Percentiles rank a stretch among this genome's conserved stretches.
These are phyloP conservation scores for Tarenaya hassleriana DNA, from an alignment of 345 rosid species.

Conservation along the genomic window DNA sequence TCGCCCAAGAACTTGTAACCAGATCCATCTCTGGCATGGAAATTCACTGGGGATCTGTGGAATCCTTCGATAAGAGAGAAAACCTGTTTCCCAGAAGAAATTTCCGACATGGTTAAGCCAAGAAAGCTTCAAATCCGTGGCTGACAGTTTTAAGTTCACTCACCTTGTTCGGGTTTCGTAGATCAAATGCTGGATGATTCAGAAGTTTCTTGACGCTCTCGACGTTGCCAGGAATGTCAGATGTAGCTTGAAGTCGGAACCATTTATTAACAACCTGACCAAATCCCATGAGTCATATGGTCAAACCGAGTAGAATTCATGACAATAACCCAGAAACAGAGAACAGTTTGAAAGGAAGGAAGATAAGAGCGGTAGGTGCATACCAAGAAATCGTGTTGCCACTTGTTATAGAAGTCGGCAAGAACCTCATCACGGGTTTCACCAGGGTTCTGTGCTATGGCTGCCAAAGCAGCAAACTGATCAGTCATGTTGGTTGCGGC, in stretches of 20 bases:
- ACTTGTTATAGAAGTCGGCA: constrained; percentile 78
- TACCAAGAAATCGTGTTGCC: constrained; percentile 89
- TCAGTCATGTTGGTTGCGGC: constrained; percentile 89
- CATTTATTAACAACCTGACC: constrained; percentile 90
- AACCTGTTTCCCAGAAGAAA: constrained; percentile 56
- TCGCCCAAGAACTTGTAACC: constrained; percentile 97
- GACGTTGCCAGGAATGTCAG: constrained; percentile 78
- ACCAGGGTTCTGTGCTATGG: constrained; percentile 73
- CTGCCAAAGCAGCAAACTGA: constrained; percentile 86
- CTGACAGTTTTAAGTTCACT: constrained; percentile 20
- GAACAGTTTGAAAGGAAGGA: too few species aligned
- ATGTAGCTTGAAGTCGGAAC: constrained; percentile 89
- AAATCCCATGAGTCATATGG: too few species aligned
- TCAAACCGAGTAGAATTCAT: too few species aligned
- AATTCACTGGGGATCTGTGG: constrained; percentile 76
- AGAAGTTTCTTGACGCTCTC: constrained; percentile 69
- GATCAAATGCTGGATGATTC: constrained; percentile 81
- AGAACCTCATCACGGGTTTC: constrained; percentile 68
- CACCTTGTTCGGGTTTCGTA: constrained; percentile 94
- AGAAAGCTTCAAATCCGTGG: too few species aligned
- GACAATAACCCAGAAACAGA: too few species aligned
- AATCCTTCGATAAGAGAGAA: constrained; percentile 83
- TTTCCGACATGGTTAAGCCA: too few species aligned
- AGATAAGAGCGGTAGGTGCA: too few species aligned
- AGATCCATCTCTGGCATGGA: constrained; percentile 92